Evolutionary conservation across 1,284 basidiomycete genomes (phyloP), one percentile per base, ranked within the genome.

Genomic region (Irpex rosettiformis): DNA sequence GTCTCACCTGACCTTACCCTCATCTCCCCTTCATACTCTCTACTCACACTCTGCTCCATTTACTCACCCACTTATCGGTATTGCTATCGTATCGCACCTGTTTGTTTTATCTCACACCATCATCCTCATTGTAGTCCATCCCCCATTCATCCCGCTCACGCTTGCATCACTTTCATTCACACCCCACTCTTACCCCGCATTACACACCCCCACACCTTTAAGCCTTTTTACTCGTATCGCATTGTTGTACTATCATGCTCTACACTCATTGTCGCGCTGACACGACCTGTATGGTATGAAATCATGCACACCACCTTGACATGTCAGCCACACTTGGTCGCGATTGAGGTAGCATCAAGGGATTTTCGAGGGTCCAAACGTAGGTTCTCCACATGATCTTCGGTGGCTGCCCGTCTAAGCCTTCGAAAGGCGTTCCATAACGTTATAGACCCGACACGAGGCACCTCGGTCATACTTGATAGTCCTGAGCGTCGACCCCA

Each of bases 21-120:
- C 33, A 16, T 4, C 33, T 37, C 33, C 33, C 33, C 8, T 37
- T 37, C 16, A 37, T 33, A 33, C 30, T 6, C 30, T 13, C 30
- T 13, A 33, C 13, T 33, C 13, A 13, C 30, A 33, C 30, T 13
- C 30, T 6, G 5, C 30, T 33, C 30, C 43, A 22, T 22, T 45
- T 45, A 45, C 43, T 22, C 43, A 45, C 43, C 16, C 43, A 45
- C 13, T 45, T 51, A 29, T 51, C 48, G 48, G 8, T 51, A 22
- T 51, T 29, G 48, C 48, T 51, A n/a, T 51, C 48, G 48, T 27
- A 51, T 51, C 22, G 48, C 48, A 51, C 48, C 27, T 51, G 48
- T 22, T 29, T 37, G 33, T n/a, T 37, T 37, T n/a, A 37, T 37
- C 33, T n/a, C 33, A 37, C n/a, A 10, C 10, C 33, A 37, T 29